A percentile compares a stretch with the other conserved stretches of the same genome.
Conservation (phyloP, 2,329 filamentous ascomycete genomes). For the Fusarium poae region DNA sequence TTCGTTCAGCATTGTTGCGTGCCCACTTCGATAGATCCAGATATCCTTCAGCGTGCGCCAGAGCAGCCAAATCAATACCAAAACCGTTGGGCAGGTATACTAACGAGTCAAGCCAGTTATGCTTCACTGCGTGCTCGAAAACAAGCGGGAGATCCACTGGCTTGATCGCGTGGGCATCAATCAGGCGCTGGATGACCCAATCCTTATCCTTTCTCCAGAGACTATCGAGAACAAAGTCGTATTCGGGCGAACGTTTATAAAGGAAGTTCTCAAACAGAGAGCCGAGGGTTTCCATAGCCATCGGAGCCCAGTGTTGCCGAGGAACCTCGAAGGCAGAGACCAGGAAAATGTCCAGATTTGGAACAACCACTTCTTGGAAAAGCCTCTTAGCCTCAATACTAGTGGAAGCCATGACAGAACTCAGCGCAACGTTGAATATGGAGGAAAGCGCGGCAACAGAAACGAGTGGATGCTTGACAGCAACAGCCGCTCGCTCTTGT, state of each 20-base stretch:
- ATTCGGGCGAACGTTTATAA: conserved; percentile 79
- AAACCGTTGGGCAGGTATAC: conserved; percentile 85
- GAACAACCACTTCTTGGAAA: conserved; percentile 76
- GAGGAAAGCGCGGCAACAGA: conserved; percentile 85
- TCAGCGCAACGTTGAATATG: conserved; percentile 74
- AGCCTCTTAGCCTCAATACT: conserved; percentile 73
- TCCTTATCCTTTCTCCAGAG: conserved; percentile 91
- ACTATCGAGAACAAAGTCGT: conserved; percentile 90
- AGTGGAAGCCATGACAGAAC: conserved; percentile 71
- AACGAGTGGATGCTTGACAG: conserved; percentile 86
- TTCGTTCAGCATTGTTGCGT: conserved; percentile 75
- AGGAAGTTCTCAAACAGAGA: conserved; percentile 88
- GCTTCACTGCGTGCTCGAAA: conserved; percentile 77
- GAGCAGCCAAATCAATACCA: conserved; percentile 86
- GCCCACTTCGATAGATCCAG: conserved; percentile 87
- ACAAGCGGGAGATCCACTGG: conserved; percentile 62
- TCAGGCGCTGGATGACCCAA: conserved; percentile 85
- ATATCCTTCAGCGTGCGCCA: conserved; percentile 84
- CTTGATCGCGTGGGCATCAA: conserved; percentile 84
- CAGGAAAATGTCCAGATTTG: conserved; percentile 82
- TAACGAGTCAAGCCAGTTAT: conserved; percentile 86
- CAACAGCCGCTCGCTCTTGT: conserved; percentile 67
- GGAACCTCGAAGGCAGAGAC: conserved; percentile 82
- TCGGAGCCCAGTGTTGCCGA: conserved; percentile 77
- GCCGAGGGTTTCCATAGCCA: conserved; percentile 80